A percentile compares a stretch with the other conserved stretches of the same genome.
phyloP scores from a whole-genome alignment of 2,329 filamentous ascomycete genomes.

The Fusarium illudens region DNA sequence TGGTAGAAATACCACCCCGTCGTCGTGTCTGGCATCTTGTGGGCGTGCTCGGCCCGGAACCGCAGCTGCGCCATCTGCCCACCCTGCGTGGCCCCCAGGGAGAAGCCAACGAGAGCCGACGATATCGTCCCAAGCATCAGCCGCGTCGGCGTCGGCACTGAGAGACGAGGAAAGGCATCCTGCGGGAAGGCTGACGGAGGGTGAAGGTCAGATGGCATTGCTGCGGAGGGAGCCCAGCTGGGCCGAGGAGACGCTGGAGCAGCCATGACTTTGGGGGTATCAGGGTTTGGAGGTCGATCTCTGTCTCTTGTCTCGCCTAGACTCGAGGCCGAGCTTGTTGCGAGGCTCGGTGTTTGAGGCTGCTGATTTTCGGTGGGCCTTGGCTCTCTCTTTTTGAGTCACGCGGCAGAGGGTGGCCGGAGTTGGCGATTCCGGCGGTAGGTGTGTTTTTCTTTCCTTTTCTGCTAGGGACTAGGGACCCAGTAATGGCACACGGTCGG shows the following conservation, averaged over 20 bases:
- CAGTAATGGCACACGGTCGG: constrained; percentile 17
- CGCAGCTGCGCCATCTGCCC: constrained; percentile 78
- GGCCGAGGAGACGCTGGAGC: constrained; percentile 23
- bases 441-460: constrained; percentile 16
- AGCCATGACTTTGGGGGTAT: constrained; percentile 12
- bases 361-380: constrained; percentile 30
- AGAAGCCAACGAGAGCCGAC: constrained; percentile 74
- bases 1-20: constrained; percentile 98
- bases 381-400: constrained; percentile 10
- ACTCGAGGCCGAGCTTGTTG: constrained; percentile 21
- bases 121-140: constrained; percentile 70
- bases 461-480: neutral
- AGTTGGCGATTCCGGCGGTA: constrained; percentile 29
- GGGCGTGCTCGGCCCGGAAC: constrained; percentile 95
- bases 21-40: constrained; percentile 84
- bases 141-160: constrained; percentile 70
- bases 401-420: constrained; percentile 27
- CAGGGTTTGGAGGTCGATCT: neutral
- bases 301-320: neutral
- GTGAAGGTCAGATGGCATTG: constrained; percentile 23
- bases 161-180: constrained; percentile 58
- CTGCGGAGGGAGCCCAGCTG: constrained; percentile 23
- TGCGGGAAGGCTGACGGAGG: constrained; percentile 36
- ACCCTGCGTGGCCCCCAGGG: constrained; percentile 76
- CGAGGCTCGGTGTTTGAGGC: constrained; percentile 28